Evolutionary conservation across 139 green algal species (phyloP), one percentile per base, ranked within the genome.

Genomic region (Parachlorella kessleri): DNA sequence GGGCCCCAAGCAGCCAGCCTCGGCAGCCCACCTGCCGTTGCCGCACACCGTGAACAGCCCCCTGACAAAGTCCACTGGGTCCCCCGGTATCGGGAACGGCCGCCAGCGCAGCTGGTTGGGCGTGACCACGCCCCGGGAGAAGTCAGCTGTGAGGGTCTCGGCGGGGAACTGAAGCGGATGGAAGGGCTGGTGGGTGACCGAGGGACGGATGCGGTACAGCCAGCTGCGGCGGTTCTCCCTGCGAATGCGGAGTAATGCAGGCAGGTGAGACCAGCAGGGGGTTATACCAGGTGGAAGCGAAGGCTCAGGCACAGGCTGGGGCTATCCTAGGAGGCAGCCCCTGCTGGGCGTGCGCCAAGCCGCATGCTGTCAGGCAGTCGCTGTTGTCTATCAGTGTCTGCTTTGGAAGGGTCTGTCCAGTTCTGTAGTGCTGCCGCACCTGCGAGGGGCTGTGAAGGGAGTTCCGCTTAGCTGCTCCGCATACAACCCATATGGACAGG

Each of bases 101-200:
- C 84, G 79, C 95, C 95, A 99, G 14, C 95, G 84, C 70, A 98
- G 83, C 90, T 98, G 95, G 79, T 98, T 98, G 73, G 95, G 95
- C 0, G 92, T 98, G 14, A 94, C 77, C n/a, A 89, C 76, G 3
- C 76, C 85, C 2, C 75, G 30, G 35, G 37, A 35, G 70, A 96
- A 96, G 75, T 97, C 87, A 6, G 70, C 89, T 54, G 33, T 90
- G 85, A 70, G 81, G 14, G 79, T 82, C 39, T 92, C 87, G 10
- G 85, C 77, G 66, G 92, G 88, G 77, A 94, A 94, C 77, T 89
- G 70, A 37, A 92, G 72, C 6, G 89, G 91, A 75, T 92, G 84
- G 81, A 93, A 95, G 3, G 88, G 90, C 83, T 94, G 84, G 75
- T 98, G 92, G 8, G 90, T 96, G 26, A 98, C 94, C 2, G 91